Percentiles rank a stretch among this genome's conserved stretches.
These are phyloP conservation scores for Pilatotrama ljubarskyi DNA, from an alignment of 768 basidiomycete genomes.

Conservation along the genomic window DNA sequence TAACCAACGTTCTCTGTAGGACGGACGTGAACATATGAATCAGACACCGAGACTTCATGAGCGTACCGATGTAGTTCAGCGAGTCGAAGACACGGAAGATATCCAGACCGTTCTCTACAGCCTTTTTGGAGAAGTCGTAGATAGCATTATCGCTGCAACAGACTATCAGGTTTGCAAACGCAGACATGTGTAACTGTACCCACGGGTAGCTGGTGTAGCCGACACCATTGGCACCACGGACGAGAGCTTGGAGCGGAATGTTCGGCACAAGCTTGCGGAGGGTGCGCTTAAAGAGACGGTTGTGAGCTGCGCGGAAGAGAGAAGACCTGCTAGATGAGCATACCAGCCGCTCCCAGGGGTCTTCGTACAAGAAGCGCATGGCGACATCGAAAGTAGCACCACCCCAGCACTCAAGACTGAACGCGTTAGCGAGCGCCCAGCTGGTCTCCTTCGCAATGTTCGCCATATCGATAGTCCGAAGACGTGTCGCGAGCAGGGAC, in stretches of 20 bases:
- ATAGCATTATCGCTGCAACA: constrained; percentile 87
- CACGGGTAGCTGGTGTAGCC: constrained; percentile 98
- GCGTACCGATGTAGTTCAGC: constrained; percentile 93
- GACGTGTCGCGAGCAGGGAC: constrained; percentile 92
- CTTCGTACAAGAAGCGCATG: constrained; percentile 99
- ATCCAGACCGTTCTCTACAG: constrained; percentile 98
- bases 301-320: not conserved
- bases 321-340: constrained; percentile 25
- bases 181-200: constrained; percentile 32
- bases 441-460: constrained; percentile 99
- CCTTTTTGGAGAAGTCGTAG: constrained; percentile 99
- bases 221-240: constrained; percentile 98
- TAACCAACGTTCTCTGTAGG: constrained; percentile 65
- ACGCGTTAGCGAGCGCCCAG: constrained; percentile 92
- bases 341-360: constrained; percentile 98
- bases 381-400: constrained; percentile 99
- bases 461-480: constrained; percentile 95
- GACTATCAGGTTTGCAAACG: constrained; percentile 9
- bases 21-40: constrained; percentile 9
- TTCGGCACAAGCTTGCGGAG: constrained; percentile 96
- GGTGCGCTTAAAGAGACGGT: constrained; percentile 59
- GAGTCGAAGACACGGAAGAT: constrained; percentile 99
- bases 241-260: constrained; percentile 96
- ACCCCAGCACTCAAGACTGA: constrained; percentile 98
- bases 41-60: not conserved